Evolutionary conservation across 2,329 filamentous ascomycete genomes (phyloP), one percentile per base, ranked within the genome.

Genomic region (Pestalotiopsis sp.): DNA sequence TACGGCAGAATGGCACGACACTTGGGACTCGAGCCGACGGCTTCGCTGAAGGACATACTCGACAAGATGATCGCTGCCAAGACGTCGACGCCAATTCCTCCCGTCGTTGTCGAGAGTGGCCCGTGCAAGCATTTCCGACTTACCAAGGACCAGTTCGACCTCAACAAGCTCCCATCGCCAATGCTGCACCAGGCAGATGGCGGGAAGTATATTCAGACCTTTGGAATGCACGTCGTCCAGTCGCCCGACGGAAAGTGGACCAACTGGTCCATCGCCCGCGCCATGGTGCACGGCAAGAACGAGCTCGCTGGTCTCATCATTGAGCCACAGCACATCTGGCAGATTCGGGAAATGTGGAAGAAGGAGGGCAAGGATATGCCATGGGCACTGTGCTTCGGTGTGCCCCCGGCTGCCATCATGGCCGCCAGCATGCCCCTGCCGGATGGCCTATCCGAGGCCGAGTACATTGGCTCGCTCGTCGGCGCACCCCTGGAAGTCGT

Each of bases 151-250:
- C 74, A 84, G 14, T 77, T 86, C 63, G 83, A 85, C 72, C 77
- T 87, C 0, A 79, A 74, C 0, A 73, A 72, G 13, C 74, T 86
- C 0, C 83, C 85, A 0, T 78, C 77, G 0, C 85, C 84, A 0
- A 64, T 79, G 13, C 74, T 86, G 0, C 82, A 86, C 72, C 67
- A 82, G 68, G 72, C 74, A 0, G 85, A 87, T 67, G 84, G 85
- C 0, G 85, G 85, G 0, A 83, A 82, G 66, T 87, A 86, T 68
- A 74, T 87, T 25, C 84, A 86, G 69, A 87, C 84, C 0, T 84
- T 82, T 66, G 85, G 85, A 1, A 83, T 87, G 75, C 80, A 86
- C 64, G 74, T 86, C 11, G 71, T 86, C 0, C 81, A 83, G 69
- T 78, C 80, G 0, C 83, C 85, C 0, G 81, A 84, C 68, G 79